Base-by-base conservation (phyloP, 2,329 filamentous ascomycete species). In the Sporothrix euskadiensis region DNA sequence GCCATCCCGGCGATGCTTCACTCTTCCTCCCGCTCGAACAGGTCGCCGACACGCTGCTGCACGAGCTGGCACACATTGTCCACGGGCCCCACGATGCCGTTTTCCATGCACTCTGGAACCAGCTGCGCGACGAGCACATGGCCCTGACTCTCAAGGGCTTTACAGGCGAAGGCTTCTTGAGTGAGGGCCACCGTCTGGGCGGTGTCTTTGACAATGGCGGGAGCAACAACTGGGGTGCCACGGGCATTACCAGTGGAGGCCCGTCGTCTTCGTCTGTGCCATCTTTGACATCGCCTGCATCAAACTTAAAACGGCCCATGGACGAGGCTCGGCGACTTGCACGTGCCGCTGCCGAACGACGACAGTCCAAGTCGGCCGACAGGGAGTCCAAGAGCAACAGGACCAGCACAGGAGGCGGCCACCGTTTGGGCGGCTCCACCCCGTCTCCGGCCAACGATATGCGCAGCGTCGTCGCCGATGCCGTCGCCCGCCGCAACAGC, bases 11-110 rank as follows among this genome's bases (percentile, higher is more conserved):
- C 77, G 93, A 97, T 80, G 86, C 88, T 10, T 89, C 85, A 54
- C 90, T 93, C 77, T 98, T 98, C 78, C 81, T 97, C 26, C 90
- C 92, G 0, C 83, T 94, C 73, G 94, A 98, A 79, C 85, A 92
- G 76, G 87, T 97, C 8, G 86, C 94, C 59, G 94, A 98, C 81
- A 98, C 95, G 0, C 92, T 98, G 90, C 88, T 98, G 26, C 95
- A 98, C 80, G 95, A 98, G 84, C 88, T 98, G 2, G 91, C 89
- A n/a, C 95, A 98, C 79, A 97, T 92, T 76, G 88, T 94, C 12
- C 90, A 91, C 81, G 94, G 93, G 0, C 92, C 93, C 1, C 95
- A 98, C 80, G 90, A 98, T 79, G 87, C 85, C 65, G 88, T 91
- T 49, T 98, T 98, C 79, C 90, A 97, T 77, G 90, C 90, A 0